These are phyloP conservation scores for Talaromyces amestolkiae DNA, from an alignment of 2,329 filamentous ascomycete genomes.

Conservation along the genomic window DNA sequence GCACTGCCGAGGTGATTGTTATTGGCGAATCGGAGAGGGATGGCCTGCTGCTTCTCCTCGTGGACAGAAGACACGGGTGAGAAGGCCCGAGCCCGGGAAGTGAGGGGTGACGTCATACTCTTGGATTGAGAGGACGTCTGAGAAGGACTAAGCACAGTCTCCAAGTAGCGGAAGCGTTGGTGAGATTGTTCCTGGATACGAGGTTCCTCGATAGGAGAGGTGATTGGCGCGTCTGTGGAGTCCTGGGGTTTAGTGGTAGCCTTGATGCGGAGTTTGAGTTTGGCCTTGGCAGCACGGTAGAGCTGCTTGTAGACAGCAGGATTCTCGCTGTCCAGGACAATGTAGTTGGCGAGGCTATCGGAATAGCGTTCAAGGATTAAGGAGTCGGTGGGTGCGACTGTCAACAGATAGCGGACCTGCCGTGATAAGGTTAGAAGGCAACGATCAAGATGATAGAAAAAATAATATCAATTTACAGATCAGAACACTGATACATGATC, in stretches of 20 bases:
- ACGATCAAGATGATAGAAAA: background rate
- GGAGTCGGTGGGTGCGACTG: slow-evolving; percentile 60
- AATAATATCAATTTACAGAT: background rate
- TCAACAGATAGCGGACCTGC: slow-evolving; percentile 68
- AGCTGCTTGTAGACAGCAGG: slow-evolving; percentile 91
- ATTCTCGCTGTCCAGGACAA: slow-evolving; percentile 75
- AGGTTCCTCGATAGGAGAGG: slow-evolving; percentile 17
- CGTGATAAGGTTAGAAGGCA: slow-evolving; percentile 12
- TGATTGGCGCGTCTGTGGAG: background rate
- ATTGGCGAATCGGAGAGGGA: slow-evolving; percentile 29
- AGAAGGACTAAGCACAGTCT: slow-evolving; percentile 40
- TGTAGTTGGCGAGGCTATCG: slow-evolving; percentile 79
- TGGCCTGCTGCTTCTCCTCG: slow-evolving; percentile 12
- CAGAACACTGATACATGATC: background rate
- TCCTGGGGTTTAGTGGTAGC: slow-evolving; percentile 50
- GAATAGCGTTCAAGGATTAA: slow-evolving; percentile 88
- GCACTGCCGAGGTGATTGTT: slow-evolving; percentile 39
- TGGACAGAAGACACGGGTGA: background rate
- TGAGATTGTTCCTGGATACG: slow-evolving; percentile 22
- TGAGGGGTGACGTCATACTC: slow-evolving; percentile 10
- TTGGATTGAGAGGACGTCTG: slow-evolving; percentile 4
- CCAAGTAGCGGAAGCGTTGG: slow-evolving; percentile 41
- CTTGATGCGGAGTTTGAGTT: slow-evolving; percentile 91
- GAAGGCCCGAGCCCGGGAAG: background rate
- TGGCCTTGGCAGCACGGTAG: slow-evolving; percentile 93